Base-by-base conservation (phyloP, 345 rosid species). In the Populus simonii region DNA sequence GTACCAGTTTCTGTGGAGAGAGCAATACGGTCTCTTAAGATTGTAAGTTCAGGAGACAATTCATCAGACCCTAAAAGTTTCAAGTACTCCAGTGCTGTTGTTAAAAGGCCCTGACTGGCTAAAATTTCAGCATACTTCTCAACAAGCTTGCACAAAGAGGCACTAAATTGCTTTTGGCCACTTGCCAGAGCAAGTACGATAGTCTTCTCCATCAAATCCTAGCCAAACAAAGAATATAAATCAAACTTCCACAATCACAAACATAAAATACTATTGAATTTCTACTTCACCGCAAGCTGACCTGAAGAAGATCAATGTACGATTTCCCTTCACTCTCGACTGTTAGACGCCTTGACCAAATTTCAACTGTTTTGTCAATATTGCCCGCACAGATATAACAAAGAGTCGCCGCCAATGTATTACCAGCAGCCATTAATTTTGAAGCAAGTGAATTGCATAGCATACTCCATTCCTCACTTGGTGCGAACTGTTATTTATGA, bases 141-240 rank as follows among this genome's bases (percentile, higher is more conserved):
- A 83, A 96, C 97, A 76, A 96, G 95, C 85, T 91, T 93, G 89
- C 94, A 96, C 29, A 96, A 83, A 72, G 98, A 89, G 82, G 96
- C 89, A 79, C 98, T 92, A 80, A 96, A 94, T 81, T 80, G 89
- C 87, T 90, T 94, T 86, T 96, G 94, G 27, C 97, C 97, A 71
- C 92, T 91, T 75, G 98, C 99, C 89, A 96, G 86, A 77, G 96
- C 96, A 85, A 96, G 91, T 66, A 91, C 98, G 53, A 94, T 93
- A 61, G 99, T 96, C 89, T 96, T 96, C 87, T 96, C 99, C 99
- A 94, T 96, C 84, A 96, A 88, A 83, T 96, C 99, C 99, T 96
- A 86, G 43, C 51, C 76, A 33, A 80, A 82, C 20, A 23, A 73
- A 72, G 63, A 57, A 68, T n/a, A 67, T 67, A 69, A 16, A 31